Evolutionary conservation across 139 green algal genomes (phyloP), one percentile per base, ranked within the genome.

Genomic region (Chlamydomonas asymmetrica): DNA sequence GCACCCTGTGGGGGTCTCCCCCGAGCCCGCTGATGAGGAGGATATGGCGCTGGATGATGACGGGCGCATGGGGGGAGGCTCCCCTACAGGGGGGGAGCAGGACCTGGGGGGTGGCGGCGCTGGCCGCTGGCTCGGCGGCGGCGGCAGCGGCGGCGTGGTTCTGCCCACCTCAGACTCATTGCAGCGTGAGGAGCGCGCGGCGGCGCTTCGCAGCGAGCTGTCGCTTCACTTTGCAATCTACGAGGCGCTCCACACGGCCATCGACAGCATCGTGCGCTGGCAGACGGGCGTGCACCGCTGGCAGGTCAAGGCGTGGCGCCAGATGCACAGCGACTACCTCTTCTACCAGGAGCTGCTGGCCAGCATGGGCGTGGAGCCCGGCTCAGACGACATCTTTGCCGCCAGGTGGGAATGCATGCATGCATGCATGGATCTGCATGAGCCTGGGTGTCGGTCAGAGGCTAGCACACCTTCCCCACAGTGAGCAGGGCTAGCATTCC

Each of bases 321-420:
- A 77, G 59, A 69, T 78, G 50, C 49, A 48, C 31, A 10, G 48
- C 8, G 29, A 54, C 29, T 79, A 79, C 73, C 73, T 72, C 10
- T 67, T 79, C 49, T 73, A 79, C 63, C 62, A 81, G 75, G 74
- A 78, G 64, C 56, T 82, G 48, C 64, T 85, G 31, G 59, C 45
- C 3, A 70, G 69, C 0, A 45, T 85, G 45, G 70, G 66, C 3
- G 3, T 66, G 50, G 54, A 50, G 45, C 62, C 73, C 34, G 49
- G 62, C 2, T 50, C 62, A 16, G n/a, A n/a, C n/a, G n/a, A n/a
- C n/a, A n/a, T n/a, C n/a, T n/a, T n/a, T n/a, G n/a, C n/a, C n/a
- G n/a, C n/a, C n/a, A n/a, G n/a, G n/a, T n/a, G n/a, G n/a, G n/a
- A n/a, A n/a, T n/a, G n/a, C n/a, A n/a, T n/a, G n/a, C n/a, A n/a